Percentiles rank a stretch among this genome's conserved stretches.
phyloP scores from a whole-genome alignment of 2,329 filamentous ascomycete species.

The Colletotrichum musae region DNA sequence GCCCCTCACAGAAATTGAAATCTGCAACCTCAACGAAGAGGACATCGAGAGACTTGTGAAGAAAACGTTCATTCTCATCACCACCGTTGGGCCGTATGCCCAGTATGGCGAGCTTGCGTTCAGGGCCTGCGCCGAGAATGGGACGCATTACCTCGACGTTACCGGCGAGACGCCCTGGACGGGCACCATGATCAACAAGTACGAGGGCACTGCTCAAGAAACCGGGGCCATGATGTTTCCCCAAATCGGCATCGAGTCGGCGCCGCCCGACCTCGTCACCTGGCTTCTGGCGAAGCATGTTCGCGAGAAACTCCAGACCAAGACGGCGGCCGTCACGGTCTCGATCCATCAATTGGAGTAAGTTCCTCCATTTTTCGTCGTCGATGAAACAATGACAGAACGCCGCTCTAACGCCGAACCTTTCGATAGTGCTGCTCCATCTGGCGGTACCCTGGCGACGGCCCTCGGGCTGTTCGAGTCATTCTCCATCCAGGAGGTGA shows the following conservation, averaged over 20 bases:
- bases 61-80: conserved; percentile 70
- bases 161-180: conserved; percentile 74
- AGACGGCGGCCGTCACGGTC: conserved; percentile 68
- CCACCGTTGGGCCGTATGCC: conserved; percentile 72
- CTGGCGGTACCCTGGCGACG: conserved; percentile 79
- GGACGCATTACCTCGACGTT: conserved; percentile 76
- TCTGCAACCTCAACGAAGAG: conserved; percentile 61
- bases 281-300: conserved; percentile 67
- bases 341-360: conserved; percentile 61
- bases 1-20: conserved; percentile 63
- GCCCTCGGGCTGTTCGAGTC: conserved; percentile 71
- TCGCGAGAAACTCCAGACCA: conserved; percentile 63
- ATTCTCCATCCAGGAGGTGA: conserved; percentile 64
- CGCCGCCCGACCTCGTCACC: conserved; percentile 71
- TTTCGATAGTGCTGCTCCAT: conserved; percentile 61
- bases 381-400: conserved; percentile 17
- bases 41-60: conserved; percentile 65
- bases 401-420: conserved; percentile 32
- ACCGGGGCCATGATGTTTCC: conserved; percentile 73
- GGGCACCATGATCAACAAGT: conserved; percentile 72
- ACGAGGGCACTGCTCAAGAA: conserved; percentile 65
- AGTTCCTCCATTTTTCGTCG: conserved; percentile 37
- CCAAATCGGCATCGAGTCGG: conserved; percentile 74
- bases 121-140: conserved; percentile 72
- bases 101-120: conserved; percentile 71